These are phyloP conservation scores for Sporisorium iseilematis-ciliati DNA, from an alignment of 1,284 basidiomycete species.

Conservation along the genomic window DNA sequence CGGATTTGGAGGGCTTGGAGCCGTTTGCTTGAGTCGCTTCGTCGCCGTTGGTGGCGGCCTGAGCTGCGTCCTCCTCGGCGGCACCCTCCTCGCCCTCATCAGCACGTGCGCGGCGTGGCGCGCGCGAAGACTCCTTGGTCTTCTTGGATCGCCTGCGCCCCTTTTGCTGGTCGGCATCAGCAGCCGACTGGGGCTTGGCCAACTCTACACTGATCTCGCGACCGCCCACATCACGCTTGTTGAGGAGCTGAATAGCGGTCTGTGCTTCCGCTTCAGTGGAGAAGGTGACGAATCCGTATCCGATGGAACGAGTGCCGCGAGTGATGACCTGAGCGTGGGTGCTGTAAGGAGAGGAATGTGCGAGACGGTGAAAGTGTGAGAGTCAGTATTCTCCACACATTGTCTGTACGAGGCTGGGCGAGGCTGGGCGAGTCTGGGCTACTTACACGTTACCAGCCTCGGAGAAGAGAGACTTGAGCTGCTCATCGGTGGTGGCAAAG, in stretches of 20 bases:
- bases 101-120: constrained; percentile 54
- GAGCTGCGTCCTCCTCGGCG: constrained; percentile 47
- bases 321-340: constrained; percentile 64
- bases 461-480: constrained; percentile 60
- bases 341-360: constrained; percentile 13
- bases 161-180: constrained; percentile 39
- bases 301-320: constrained; percentile 65
- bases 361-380: neutral
- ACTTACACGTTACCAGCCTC: constrained; percentile 62
- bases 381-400: neutral
- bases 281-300: constrained; percentile 67
- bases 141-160: constrained; percentile 29
- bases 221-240: constrained; percentile 65
- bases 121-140: constrained; percentile 34
- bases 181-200: constrained; percentile 58
- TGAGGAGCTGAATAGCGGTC: constrained; percentile 57
- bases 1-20: constrained; percentile 50
- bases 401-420: no score
- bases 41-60: constrained; percentile 34
- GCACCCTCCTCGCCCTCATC: constrained; percentile 62
- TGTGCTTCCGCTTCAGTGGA: constrained; percentile 59
- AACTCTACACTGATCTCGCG: constrained; percentile 65
- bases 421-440: no score
- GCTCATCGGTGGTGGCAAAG: constrained; percentile 64
- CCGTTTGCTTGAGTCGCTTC: constrained; percentile 23